Conservation (phyloP, 2,329 filamentous ascomycete genomes). For the Clathrospora elynae region DNA sequence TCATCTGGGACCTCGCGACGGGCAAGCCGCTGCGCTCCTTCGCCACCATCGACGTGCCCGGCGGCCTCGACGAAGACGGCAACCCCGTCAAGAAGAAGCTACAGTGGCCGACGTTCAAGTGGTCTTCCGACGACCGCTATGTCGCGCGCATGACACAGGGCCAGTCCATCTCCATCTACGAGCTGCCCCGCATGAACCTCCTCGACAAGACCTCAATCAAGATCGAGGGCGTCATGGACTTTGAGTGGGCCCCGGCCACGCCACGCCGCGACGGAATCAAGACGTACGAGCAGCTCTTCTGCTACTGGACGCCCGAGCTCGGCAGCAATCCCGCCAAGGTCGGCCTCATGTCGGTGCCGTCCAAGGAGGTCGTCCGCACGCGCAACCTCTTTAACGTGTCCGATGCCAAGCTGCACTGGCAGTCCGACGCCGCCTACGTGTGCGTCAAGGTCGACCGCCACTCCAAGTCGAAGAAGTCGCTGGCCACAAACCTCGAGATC, state of each 20-base stretch:
- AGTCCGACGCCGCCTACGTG: slow-evolving; percentile 89
- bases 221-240: slow-evolving; percentile 95
- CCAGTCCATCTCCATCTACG: slow-evolving; percentile 88
- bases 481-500: slow-evolving; percentile 96
- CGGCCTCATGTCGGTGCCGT: slow-evolving; percentile 92
- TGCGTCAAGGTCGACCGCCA: slow-evolving; percentile 99
- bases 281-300: slow-evolving; percentile 92
- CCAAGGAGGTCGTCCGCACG: slow-evolving; percentile 90
- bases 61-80: slow-evolving; percentile 65
- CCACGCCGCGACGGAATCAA: slow-evolving; percentile 84
- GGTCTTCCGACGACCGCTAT: slow-evolving; percentile 97
- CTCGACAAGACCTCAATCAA: slow-evolving; percentile 92
- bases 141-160: slow-evolving; percentile 89
- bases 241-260: slow-evolving; percentile 92
- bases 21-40: slow-evolving; percentile 91
- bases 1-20: slow-evolving; percentile 96
- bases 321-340: slow-evolving; percentile 98
- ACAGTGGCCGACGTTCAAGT: slow-evolving; percentile 99
- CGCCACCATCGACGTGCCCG: slow-evolving; percentile 80
- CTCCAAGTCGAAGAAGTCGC: slow-evolving; percentile 98
- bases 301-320: slow-evolving; percentile 98
- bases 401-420: slow-evolving; percentile 98
- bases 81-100: slow-evolving; percentile 84
- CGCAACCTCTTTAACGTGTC: slow-evolving; percentile 98
- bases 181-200: slow-evolving; percentile 85